Conservation (phyloP, 495 filamentous ascomycete genomes). For the Wilcoxina mikolae region DNA sequence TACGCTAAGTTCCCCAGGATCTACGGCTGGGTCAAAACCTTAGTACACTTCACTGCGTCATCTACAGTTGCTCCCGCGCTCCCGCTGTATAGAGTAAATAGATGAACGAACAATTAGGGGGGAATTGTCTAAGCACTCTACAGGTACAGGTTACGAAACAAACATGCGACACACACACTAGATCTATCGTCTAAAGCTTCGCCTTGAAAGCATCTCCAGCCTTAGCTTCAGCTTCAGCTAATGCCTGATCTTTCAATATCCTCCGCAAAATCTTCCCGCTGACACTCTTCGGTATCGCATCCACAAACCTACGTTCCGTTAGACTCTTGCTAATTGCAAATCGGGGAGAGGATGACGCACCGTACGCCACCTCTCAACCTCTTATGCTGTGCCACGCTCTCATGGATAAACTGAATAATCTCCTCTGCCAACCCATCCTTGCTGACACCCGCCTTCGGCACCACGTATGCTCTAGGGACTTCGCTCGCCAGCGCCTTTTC, state of each 20-base stretch:
- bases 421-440: conserved; percentile 43
- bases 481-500: conserved; percentile 57
- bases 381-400: conserved; percentile 54
- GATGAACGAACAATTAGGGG: not conserved
- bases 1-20: not conserved
- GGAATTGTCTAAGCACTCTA: too few species aligned
- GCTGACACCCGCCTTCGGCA: conserved; percentile 41
- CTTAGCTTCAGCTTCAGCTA: conserved; percentile 11
- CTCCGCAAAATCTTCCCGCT: conserved; percentile 81
- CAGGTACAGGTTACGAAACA: not conserved
- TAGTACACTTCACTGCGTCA: not conserved
- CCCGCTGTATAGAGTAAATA: not conserved
- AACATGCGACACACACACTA: not conserved
- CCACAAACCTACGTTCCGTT: conserved; percentile 61
- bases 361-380: conserved; percentile 65
- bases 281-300: conserved; percentile 69
- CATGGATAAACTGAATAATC: conserved; percentile 47
- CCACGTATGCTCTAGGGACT: conserved; percentile 70
- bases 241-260: conserved; percentile 29
- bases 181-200: conserved; percentile 16
- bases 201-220: conserved; percentile 8
- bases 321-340: too few species aligned
- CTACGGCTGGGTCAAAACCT: not conserved
- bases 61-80: not conserved
- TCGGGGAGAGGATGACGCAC: too few species aligned